Conservation (phyloP, 1,284 basidiomycete genomes). For the Tilletia indica region DNA sequence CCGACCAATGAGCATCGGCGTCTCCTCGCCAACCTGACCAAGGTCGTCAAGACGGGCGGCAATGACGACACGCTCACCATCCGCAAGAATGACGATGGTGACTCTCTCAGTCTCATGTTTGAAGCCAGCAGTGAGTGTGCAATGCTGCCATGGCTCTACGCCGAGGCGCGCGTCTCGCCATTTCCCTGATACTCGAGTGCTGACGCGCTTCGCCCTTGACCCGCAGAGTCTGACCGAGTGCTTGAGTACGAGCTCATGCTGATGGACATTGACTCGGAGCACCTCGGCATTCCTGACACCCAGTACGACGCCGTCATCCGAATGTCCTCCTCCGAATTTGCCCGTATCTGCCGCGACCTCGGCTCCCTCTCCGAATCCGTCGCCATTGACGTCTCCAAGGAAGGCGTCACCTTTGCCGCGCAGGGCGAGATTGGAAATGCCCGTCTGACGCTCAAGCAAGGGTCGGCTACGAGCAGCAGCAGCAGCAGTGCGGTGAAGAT, state of each 20-base stretch:
- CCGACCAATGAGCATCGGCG: constrained; percentile 75
- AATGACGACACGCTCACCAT: constrained; percentile 92
- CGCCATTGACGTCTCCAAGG: constrained; percentile 92
- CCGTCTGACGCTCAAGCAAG: constrained; percentile 78
- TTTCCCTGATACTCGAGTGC: background rate
- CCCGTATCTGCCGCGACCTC: constrained; percentile 88
- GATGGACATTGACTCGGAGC: constrained; percentile 96
- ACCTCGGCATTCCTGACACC: constrained; percentile 95
- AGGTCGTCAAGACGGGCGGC: constrained; percentile 95
- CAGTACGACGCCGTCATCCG: constrained; percentile 92
- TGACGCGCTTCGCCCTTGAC: background rate
- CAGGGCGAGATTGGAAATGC: constrained; percentile 96
- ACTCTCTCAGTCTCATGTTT: constrained; percentile 83
- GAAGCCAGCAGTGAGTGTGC: constrained; percentile 76
- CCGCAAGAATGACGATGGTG: constrained; percentile 87
- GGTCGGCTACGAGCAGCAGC: constrained; percentile 56
- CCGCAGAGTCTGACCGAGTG: constrained; percentile 80
- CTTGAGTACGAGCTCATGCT: constrained; percentile 99
- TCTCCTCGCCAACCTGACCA: constrained; percentile 77
- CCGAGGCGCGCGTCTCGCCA: too few species aligned
- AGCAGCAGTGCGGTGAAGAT: constrained; percentile 41
- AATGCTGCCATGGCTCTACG: background rate
- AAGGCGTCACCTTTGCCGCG: constrained; percentile 87
- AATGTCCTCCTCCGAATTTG: constrained; percentile 82
- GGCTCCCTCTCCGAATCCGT: constrained; percentile 90